A percentile compares a stretch with the other conserved stretches of the same genome.
These are phyloP conservation scores for Coniochaeta hoffmannii DNA, from an alignment of 2,329 filamentous ascomycete species.

Conservation along the genomic window DNA sequence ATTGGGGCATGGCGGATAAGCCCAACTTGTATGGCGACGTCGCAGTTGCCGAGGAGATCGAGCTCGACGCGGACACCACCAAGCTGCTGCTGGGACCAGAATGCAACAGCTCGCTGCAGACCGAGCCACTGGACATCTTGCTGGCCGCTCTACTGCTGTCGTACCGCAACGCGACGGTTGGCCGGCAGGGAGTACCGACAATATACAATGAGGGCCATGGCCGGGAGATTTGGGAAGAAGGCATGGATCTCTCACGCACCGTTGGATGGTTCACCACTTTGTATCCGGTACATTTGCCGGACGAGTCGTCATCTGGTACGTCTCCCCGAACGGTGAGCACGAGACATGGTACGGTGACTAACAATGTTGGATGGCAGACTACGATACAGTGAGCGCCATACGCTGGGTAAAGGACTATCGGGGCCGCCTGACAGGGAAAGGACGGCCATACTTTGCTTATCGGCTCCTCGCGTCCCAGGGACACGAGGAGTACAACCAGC, in stretches of 20 bases:
- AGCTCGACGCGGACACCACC: slow-evolving; percentile 12
- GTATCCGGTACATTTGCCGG: slow-evolving; percentile 20
- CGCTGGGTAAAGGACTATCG: slow-evolving; percentile 20
- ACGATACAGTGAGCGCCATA: slow-evolving; percentile 13
- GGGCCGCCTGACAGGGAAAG: slow-evolving; percentile 25
- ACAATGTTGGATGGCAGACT: slow-evolving; percentile 1
- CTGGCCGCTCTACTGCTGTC: slow-evolving; percentile 24
- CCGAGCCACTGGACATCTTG: slow-evolving; percentile 29
- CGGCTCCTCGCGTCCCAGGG: slow-evolving; percentile 23
- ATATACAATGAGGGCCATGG: slow-evolving; percentile 35
- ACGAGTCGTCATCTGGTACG: slow-evolving; percentile 11
- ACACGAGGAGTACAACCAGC: slow-evolving; percentile 21
- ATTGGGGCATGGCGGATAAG: slow-evolving; percentile 17
- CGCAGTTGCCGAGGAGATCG: slow-evolving; percentile 1
- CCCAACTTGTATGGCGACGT: slow-evolving; percentile 14
- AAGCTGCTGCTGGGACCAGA: slow-evolving; percentile 27
- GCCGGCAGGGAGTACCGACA: slow-evolving; percentile 20
- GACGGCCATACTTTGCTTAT: slow-evolving; percentile 30
- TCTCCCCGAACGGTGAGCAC: too few relatives aligned
- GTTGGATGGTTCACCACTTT: slow-evolving; percentile 40
- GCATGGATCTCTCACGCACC: slow-evolving; percentile 27
- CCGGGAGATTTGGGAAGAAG: slow-evolving; percentile 25
- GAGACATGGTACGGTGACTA: background rate
- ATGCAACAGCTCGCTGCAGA: slow-evolving; percentile 22
- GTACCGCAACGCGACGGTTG: slow-evolving; percentile 22